Evolutionary conservation across 225 moss, liverwort and hornwort genomes (phyloP).

Genomic region (Polytrichum commune): DNA sequence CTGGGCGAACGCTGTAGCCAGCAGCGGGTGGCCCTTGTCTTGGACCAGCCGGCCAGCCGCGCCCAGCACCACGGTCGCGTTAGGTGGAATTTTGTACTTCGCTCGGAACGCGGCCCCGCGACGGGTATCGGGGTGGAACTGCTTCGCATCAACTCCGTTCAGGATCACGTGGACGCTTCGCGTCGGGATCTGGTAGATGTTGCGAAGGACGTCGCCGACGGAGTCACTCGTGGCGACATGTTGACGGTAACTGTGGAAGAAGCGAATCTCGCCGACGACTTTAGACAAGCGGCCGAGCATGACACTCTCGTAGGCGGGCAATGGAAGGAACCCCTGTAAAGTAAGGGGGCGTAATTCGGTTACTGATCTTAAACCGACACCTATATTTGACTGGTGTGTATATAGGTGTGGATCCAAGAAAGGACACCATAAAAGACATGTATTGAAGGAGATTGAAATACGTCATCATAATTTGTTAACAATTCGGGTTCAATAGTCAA

Average conservation of each 20-base stretch:
- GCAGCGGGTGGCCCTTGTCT: constrained; percentile 48
- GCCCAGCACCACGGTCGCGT: constrained; percentile 38
- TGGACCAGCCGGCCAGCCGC: constrained; percentile 44
- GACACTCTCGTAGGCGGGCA: constrained; percentile 11
- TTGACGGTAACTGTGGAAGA: constrained; percentile 39
- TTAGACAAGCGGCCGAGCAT: constrained; percentile 10
- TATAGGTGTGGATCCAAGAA: no score
- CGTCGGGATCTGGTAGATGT: constrained; percentile 37
- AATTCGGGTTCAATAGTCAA: no score
- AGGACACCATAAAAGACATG: no score
- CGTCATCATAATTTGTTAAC: no score
- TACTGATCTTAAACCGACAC: no score
- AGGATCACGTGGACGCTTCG: constrained; percentile 31
- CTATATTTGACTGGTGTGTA: no score
- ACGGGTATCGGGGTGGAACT: constrained; percentile 25
- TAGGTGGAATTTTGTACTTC: constrained; percentile 31
- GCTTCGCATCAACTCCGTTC: constrained; percentile 40
- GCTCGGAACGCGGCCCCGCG: constrained; percentile 21
- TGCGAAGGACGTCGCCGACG: constrained; percentile 50
- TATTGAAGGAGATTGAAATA: no score
- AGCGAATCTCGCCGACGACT: constrained; percentile 41
- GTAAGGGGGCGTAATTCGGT: no score
- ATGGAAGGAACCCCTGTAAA: not conserved
- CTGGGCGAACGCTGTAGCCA: constrained; percentile 31
- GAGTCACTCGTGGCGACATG: constrained; percentile 52